phyloP scores from a whole-genome alignment of 2,329 filamentous ascomycete genomes.

The Gliomastix tumulicola region DNA sequence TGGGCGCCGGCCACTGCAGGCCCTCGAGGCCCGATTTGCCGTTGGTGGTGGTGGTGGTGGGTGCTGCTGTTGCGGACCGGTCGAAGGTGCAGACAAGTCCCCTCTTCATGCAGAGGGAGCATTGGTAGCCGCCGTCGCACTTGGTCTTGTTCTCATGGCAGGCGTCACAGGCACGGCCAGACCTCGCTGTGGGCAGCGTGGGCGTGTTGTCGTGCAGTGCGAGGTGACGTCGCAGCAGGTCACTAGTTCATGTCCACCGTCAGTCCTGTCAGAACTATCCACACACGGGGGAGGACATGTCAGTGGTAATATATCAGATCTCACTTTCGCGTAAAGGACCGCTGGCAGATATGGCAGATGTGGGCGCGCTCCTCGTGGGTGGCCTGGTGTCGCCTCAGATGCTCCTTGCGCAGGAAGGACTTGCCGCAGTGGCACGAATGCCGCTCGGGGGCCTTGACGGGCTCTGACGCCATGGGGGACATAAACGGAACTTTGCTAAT shows the following conservation, averaged over 20 bases:
- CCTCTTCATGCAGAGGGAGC: conserved; percentile 29
- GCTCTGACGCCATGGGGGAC: no score
- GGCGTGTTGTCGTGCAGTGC: conserved; percentile 22
- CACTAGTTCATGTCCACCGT: conserved; percentile 18
- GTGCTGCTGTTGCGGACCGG: conserved; percentile 4
- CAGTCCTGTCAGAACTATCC: no score
- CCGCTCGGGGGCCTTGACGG: no score
- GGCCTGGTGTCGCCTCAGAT: conserved; percentile 29
- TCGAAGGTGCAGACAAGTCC: conserved; percentile 28
- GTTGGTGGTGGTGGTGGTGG: neutral
- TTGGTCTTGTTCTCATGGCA: conserved; percentile 38
- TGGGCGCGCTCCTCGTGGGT: conserved; percentile 26
- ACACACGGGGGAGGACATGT: no score
- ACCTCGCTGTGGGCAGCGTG: conserved; percentile 18
- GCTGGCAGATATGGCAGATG: conserved; percentile 24
- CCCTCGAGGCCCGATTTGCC: conserved; percentile 1
- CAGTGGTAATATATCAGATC: no score
- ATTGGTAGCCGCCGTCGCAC: conserved; percentile 30
- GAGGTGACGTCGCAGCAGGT: conserved; percentile 28
- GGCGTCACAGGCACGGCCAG: conserved; percentile 30
- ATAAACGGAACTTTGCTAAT: no score
- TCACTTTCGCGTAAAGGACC: conserved; percentile 30
- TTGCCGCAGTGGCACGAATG: conserved; percentile 28
- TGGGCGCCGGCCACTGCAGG: neutral
- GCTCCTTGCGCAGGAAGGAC: conserved; percentile 31